Evolutionary conservation across 352 stramenopile genomes (phyloP), one percentile per base, ranked within the genome.

Genomic region (Phytophthora pistaciae): DNA sequence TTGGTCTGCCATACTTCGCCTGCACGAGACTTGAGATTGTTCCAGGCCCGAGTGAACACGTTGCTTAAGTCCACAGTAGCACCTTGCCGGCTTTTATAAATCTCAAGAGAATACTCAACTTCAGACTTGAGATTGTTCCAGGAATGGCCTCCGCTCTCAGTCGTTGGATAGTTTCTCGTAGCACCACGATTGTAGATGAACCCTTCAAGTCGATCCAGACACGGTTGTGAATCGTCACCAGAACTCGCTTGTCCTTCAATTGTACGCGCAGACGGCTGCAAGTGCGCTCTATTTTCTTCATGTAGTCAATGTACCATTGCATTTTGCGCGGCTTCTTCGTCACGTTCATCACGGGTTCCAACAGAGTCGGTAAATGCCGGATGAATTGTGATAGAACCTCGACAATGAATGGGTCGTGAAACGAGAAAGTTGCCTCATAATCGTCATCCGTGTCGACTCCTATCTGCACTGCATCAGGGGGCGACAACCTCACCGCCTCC

Each of bases 311-410:
- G 31, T 90, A 93, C 48, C 83, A 93, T 4, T 68, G 74, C 60
- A 91, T 66, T 56, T 91, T 93, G 1, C 84, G 83, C 10, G 81
- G 64, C 38, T 83, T 91, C 54, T 79, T 90, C 11, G 80, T 90
- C 23, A 77, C 64, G 52, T 93, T 87, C 33, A 70, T 68, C 5
- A 93, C 64, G 1, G 85, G 60, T 2, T 60, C 33, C 38, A 92
- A 63, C 9, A 72, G 55, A 11, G 55, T 54, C 1, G 81, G 85
- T 21, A 91, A 63, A 4, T 83, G 74, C 27, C 76, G 80, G 23
- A 80, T 84, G 64, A 88, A 79, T 13, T 62, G 66, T 1, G 71
- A 83, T 13, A 91, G 8, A 13, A 90, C 27, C 29, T 74, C 65
- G 6, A 64, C 60, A 3, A 91, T 27, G 36, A 90, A 88, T 8